Base-by-base conservation (phyloP, 2,329 filamentous ascomycete genomes). In the Cladosporium velox region DNA sequence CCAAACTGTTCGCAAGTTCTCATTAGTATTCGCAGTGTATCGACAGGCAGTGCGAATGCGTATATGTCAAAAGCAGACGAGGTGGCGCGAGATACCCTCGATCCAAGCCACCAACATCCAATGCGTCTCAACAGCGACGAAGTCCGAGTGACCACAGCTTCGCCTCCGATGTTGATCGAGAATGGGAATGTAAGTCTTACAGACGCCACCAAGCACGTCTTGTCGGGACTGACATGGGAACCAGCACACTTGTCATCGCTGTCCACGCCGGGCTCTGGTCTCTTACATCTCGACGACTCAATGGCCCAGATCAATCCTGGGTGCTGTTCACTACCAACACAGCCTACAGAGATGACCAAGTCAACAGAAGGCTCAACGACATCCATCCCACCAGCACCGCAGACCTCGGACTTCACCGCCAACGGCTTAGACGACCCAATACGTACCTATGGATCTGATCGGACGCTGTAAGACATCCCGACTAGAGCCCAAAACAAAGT, bases 61-160 rank as follows among this genome's bases (percentile, higher is more conserved):
- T 57, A 10, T 64, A 64, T n/a, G 61, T 64, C 51, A 64, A 64
- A n/a, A 64, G 61, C 51, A 54, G 61, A 26, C 35, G 61, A 24
- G 61, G 61, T 35, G 61, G 61, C 32, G 61, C 61, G 24, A 52
- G 61, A 32, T 64, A 57, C 24, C 61, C 44, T 54, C 59, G 59
- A n/a, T 18, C 28, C 47, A 62, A 62, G 24, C 44, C 18, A 38
- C 21, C 59, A 24, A 12, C n/a, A 14, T 26, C 59, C 4, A 38
- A 18, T 12, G 6, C 44, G 8, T 8, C 30, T 54, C 32, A 51
- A 28, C 59, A 62, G 32, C 30, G 32, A 26, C 7, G 30, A 4
- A 62, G 44, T 41, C 59, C 59, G 18, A 62, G 59, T 14, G 59
- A 62, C 15, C 44, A 51, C 4, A 62, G 44, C 24, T 52, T 38